Evolutionary conservation across 352 stramenopile genomes (phyloP).

Genomic region (Saprolegnia diclina): DNA sequence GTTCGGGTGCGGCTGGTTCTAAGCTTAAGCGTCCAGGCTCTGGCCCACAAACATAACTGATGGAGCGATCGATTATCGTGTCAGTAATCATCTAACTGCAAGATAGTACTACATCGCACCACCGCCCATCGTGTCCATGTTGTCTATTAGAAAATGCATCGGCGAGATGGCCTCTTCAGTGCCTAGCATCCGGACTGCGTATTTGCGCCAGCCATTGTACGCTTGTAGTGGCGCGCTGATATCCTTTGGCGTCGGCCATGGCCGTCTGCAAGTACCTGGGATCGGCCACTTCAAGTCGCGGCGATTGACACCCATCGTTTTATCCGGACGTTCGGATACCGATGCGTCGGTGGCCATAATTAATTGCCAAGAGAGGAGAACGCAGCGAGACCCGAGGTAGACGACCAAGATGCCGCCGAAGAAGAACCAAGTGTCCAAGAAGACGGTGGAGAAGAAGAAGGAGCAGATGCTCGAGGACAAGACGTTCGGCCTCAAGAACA

Average conservation of each 20-base stretch:
- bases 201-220: too few relatives aligned
- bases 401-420: conserved; percentile 61
- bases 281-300: not conserved
- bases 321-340: conserved; percentile 20
- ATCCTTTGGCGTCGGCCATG: not conserved
- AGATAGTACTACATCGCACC: too few relatives aligned
- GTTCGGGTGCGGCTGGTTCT: too few relatives aligned
- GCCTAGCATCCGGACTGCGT: too few relatives aligned
- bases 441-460: conserved; percentile 86
- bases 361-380: conserved; percentile 14
- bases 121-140: too few relatives aligned
- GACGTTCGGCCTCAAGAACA: conserved; percentile 99
- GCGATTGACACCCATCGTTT: not conserved
- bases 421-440: conserved; percentile 70
- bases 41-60: too few relatives aligned
- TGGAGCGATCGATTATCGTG: too few relatives aligned
- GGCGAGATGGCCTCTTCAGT: too few relatives aligned
- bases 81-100: too few relatives aligned
- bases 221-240: too few relatives aligned
- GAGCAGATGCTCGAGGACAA: conserved; percentile 96
- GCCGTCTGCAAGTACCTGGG: not conserved
- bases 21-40: too few relatives aligned
- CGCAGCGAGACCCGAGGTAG: not conserved
- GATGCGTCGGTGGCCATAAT: conserved; percentile 2
- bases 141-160: too few relatives aligned